Conservation (phyloP, 2,329 filamentous ascomycete genomes). For the Cryphonectria nitschkei region DNA sequence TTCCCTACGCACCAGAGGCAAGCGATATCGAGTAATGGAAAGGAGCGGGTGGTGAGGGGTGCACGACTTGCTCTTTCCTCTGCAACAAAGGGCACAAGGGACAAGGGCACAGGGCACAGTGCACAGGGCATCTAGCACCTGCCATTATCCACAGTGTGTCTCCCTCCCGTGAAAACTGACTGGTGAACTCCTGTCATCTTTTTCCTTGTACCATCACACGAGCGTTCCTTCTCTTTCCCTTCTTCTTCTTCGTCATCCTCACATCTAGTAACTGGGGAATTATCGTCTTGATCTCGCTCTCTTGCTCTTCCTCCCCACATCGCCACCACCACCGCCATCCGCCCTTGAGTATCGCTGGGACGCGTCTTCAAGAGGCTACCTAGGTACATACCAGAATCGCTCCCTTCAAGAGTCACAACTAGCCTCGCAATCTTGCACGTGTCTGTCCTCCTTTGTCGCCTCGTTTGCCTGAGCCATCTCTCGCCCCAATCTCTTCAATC, state of each 20-base stretch:
- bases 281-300: background rate
- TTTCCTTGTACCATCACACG: constrained; percentile 1
- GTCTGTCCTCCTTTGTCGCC: constrained; percentile 1
- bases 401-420: background rate
- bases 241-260: background rate
- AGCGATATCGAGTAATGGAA: background rate
- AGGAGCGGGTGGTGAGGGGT: background rate
- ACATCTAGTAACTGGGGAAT: background rate
- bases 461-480: background rate
- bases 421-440: background rate
- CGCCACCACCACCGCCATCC: background rate
- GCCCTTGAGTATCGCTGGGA: background rate
- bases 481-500: background rate
- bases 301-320: background rate
- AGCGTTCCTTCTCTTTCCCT: background rate
- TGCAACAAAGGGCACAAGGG: background rate
- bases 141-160: background rate
- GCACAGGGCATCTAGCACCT: background rate
- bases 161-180: background rate
- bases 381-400: background rate
- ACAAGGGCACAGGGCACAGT: background rate
- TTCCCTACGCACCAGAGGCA: background rate
- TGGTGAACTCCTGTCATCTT: background rate
- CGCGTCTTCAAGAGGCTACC: constrained; percentile 3
- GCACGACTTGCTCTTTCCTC: background rate